Conservation (phyloP, 805 yeast species). For the Metschnikowia colocasiae region DNA sequence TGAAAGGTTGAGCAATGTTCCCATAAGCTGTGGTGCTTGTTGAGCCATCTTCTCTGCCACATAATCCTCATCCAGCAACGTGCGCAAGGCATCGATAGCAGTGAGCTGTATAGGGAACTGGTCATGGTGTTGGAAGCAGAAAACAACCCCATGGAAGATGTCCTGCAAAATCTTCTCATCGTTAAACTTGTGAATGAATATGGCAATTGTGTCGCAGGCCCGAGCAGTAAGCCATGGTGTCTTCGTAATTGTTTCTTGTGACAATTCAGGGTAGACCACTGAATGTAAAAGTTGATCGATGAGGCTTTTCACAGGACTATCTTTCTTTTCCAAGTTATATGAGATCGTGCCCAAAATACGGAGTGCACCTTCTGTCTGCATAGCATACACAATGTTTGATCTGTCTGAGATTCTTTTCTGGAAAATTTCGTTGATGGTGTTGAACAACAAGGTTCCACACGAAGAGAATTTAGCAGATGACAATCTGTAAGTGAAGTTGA, state of each 20-base stretch:
- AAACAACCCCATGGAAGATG: constrained; percentile 39
- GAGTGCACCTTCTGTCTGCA: constrained; percentile 41
- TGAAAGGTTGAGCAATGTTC: constrained; percentile 42
- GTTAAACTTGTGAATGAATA: constrained; percentile 32
- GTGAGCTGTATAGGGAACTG: constrained; percentile 50
- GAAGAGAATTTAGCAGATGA: constrained; percentile 40
- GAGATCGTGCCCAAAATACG: constrained; percentile 40
- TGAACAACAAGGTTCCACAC: constrained; percentile 27
- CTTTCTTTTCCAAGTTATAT: constrained; percentile 32
- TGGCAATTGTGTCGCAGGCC: constrained; percentile 45
- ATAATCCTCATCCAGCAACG: constrained; percentile 41
- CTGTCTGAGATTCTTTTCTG: constrained; percentile 30
- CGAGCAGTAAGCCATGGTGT: constrained; percentile 44
- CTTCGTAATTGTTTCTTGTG: constrained; percentile 23
- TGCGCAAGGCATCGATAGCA: constrained; percentile 50
- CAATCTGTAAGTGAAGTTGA: constrained; percentile 42
- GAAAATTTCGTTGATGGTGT: constrained; percentile 34
- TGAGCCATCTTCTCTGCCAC: constrained; percentile 38
- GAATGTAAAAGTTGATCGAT: constrained; percentile 37
- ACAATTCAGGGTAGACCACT: constrained; percentile 40
- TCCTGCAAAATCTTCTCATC: constrained; percentile 36
- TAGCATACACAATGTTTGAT: constrained; percentile 27
- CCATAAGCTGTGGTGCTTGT: constrained; percentile 45
- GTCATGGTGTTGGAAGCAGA: constrained; percentile 37
- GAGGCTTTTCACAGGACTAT: constrained; percentile 38